Conservation (phyloP, 169 alveolate species). For the Plasmodium chabaudi region DNA sequence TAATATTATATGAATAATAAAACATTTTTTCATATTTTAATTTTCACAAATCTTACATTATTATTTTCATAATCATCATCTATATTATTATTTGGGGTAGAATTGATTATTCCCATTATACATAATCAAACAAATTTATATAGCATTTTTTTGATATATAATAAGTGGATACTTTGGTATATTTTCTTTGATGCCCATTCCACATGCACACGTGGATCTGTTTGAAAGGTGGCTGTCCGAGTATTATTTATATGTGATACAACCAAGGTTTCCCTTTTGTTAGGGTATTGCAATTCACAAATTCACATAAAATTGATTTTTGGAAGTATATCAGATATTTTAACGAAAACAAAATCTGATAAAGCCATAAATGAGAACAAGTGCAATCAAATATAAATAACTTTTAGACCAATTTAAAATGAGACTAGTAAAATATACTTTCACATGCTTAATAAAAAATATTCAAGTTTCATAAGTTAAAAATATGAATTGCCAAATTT, state of each 20-base stretch:
- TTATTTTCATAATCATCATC: conserved; percentile 17
- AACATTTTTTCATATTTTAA: background rate
- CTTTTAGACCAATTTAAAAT: no score
- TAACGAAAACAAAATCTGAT: no score
- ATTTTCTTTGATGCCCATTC: background rate
- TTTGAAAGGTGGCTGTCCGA: background rate
- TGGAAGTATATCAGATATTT: no score
- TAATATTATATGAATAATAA: background rate
- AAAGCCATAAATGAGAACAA: no score
- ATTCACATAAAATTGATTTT: no score
- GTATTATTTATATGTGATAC: background rate
- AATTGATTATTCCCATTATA: conserved; percentile 72
- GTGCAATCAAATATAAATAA: no score
- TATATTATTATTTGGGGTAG: conserved; percentile 28
- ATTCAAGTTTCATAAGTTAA: no score
- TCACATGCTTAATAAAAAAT: no score
- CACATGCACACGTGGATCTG: background rate
- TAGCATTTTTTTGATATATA: conserved; percentile 13
- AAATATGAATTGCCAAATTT: no score
- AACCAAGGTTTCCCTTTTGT: background rate
- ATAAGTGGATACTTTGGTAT: conserved; percentile 1
- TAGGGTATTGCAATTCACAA: no score
- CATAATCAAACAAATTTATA: conserved; percentile 13
- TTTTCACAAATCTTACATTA: conserved; percentile 6
- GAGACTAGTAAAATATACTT: no score